phyloP scores from a whole-genome alignment of 257 asterid species.

The Forsythia viridissima region DNA sequence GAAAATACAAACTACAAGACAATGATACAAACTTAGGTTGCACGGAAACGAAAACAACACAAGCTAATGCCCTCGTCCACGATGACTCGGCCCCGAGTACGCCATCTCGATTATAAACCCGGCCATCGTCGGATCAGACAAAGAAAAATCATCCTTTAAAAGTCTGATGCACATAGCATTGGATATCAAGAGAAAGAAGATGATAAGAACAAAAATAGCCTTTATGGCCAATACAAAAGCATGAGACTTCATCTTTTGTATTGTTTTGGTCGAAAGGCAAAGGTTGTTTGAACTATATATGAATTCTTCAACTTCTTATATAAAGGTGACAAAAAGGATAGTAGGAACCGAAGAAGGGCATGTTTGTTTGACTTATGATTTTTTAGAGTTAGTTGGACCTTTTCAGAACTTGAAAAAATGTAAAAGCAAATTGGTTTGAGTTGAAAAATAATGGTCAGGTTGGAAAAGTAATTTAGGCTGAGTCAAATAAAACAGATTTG shows the following conservation, averaged over 20 bases:
- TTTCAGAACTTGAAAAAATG: not conserved
- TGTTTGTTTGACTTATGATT: not conserved
- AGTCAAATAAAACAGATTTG: not conserved
- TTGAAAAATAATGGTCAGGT: not conserved
- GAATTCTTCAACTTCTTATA: not conserved
- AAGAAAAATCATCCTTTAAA: not conserved
- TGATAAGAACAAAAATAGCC: conserved; percentile 8
- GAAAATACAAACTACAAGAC: no score
- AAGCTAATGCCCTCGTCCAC: conserved; percentile 40
- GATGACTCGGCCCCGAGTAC: conserved; percentile 43
- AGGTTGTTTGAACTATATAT: not conserved
- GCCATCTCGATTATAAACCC: conserved; percentile 25
- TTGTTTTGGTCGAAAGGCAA: not conserved
- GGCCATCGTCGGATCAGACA: not conserved
- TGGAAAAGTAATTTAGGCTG: not conserved
- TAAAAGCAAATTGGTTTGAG: not conserved
- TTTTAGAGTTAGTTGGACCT: not conserved
- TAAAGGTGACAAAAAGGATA: not conserved
- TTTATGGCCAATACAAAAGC: conserved; percentile 18
- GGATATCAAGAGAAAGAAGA: conserved; percentile 21
- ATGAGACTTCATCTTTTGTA: conserved; percentile 15
- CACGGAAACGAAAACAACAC: not conserved
- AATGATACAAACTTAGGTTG: not conserved
- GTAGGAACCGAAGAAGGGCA: not conserved
- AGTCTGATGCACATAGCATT: conserved; percentile 17